Base-by-base conservation (phyloP, 805 yeast species). In the Saccharomycopsis oosterbeekiorum region DNA sequence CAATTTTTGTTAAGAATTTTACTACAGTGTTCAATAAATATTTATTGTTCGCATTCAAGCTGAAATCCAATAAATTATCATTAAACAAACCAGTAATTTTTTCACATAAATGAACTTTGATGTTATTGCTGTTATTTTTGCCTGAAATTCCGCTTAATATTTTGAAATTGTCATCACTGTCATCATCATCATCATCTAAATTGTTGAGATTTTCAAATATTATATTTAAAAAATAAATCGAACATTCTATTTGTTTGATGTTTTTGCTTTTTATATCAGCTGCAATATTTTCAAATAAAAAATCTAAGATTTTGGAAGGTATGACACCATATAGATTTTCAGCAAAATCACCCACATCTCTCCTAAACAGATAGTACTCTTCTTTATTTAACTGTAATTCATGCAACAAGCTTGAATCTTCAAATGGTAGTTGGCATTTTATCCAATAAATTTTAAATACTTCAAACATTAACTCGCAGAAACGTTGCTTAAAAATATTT, bases 331-430 rank as follows among this genome's bases (percentile, higher is more conserved):
- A 89, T 1, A 86, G 72, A 0, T 83, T 76, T 60, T 90, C 94
- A 65, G 89, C 81, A 43, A 92, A 76, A 66, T 94, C 98, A 0
- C 86, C 80, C 10, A 87, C 86, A 64, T 87, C 93, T 39, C 82
- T 74, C 66, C 97, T 79, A 71, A 83, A 93, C 29, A 83, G 78
- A 24, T 73, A 72, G 67, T 91, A 89, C 65, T 86, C 96, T 21
- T 79, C 77, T 61, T 75, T 70, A 10, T 74, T 26, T 4, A 15
- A 14, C n/a, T 58, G 43, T 12, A 61, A 29, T 29, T 72, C 26
- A 67, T 68, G 21, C 72, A 67, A 78, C 75, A 74, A 15, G 59
- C 21, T 4, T 15, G 17, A 2, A 50, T 57, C 40, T 4, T 50
- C 55, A 19, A 64, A n/a, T 1, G 64, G 65, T 10, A 81, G 68